Conservation (phyloP, 164 flowering plant species). For the Akebia trifoliata region DNA sequence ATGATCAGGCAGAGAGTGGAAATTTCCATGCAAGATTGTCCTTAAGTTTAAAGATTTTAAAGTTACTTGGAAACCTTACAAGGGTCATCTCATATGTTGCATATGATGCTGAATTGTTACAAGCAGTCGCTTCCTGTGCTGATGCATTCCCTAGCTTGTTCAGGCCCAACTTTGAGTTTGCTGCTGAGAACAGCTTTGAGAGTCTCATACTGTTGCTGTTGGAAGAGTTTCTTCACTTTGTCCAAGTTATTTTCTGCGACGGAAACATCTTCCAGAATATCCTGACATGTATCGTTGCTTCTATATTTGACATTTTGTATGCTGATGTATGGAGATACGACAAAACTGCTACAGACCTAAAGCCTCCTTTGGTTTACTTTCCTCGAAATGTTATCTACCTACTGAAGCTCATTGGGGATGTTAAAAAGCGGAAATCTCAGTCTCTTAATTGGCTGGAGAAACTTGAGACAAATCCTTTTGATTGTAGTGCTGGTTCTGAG, state of each 20-base stretch:
- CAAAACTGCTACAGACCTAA: conserved; percentile 34
- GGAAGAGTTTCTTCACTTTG: conserved; percentile 79
- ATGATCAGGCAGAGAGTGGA: conserved; percentile 36
- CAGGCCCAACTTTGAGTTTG: conserved; percentile 49
- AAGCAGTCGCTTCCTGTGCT: conserved; percentile 54
- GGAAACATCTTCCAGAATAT: conserved; percentile 52
- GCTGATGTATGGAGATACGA: conserved; percentile 54
- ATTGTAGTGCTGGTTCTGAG: conserved; percentile 18
- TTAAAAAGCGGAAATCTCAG: conserved; percentile 36
- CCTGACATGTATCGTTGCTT: conserved; percentile 68
- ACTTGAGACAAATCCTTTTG: conserved; percentile 20
- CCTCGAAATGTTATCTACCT: conserved; percentile 58
- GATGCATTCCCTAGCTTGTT: conserved; percentile 58
- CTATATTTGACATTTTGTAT: conserved; percentile 53
- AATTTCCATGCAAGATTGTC: conserved; percentile 44
- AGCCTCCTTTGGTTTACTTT: conserved; percentile 64
- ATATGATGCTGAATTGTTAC: conserved; percentile 46
- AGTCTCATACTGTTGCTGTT: conserved; percentile 41
- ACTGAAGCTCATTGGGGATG: conserved; percentile 61
- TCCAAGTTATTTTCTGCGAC: conserved; percentile 48
- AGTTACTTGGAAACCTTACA: conserved; percentile 53
- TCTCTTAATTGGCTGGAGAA: conserved; percentile 33
- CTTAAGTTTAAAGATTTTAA: conserved; percentile 50
- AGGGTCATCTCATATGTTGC: conserved; percentile 48
- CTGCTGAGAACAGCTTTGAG: conserved; percentile 58